phyloP scores from a whole-genome alignment of 139 green algal species.

The Coccomyxa sp. region DNA sequence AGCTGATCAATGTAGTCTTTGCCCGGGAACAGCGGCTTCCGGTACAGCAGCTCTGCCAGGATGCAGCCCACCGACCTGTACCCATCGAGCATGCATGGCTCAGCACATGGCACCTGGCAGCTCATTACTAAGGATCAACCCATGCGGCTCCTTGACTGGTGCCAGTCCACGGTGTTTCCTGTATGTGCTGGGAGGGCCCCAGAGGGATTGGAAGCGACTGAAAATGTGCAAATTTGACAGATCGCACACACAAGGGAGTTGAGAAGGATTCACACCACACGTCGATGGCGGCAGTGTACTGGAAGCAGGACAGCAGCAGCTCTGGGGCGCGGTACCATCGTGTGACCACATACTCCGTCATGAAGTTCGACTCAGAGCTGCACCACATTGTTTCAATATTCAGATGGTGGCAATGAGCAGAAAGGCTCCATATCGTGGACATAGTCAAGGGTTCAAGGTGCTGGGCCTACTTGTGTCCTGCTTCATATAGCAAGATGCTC shows the following conservation, averaged over 20 bases:
- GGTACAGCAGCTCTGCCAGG: slow-evolving; percentile 84
- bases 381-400: neutral
- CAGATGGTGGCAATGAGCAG: neutral
- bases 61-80: slow-evolving; percentile 85
- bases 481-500: neutral
- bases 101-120: too few relatives aligned
- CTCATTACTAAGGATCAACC: too few relatives aligned
- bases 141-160: neutral
- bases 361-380: slow-evolving; percentile 82
- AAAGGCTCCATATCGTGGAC: neutral
- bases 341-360: slow-evolving; percentile 97
- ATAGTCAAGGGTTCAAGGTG: neutral
- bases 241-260: too few relatives aligned
- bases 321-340: slow-evolving; percentile 94
- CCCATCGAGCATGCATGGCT: neutral
- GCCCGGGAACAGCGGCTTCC: slow-evolving; percentile 82
- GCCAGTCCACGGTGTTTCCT: neutral
- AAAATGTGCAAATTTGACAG: too few relatives aligned
- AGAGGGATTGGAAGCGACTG: too few relatives aligned
- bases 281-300: slow-evolving; percentile 76
- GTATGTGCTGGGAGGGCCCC: too few relatives aligned
- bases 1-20: slow-evolving; percentile 95
- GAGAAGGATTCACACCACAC: slow-evolving; percentile 45
- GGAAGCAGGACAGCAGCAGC: slow-evolving; percentile 85
- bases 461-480: neutral